Percentiles rank a stretch among this genome's conserved stretches.
Conservation (phyloP, 805 yeast species). For the Ascoidea asiatica region DNA sequence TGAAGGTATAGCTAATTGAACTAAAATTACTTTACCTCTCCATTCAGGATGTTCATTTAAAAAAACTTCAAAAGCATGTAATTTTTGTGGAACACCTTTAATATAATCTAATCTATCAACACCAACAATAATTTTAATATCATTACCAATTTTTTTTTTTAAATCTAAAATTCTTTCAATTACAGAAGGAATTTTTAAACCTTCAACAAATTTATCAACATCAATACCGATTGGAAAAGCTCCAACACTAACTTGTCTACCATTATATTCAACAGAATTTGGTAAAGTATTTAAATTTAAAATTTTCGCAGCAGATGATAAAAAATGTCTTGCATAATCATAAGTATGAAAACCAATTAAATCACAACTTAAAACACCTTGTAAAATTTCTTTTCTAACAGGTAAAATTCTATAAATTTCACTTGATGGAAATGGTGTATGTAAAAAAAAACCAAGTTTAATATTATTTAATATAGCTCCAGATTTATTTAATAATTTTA, state of each 20-base stretch:
- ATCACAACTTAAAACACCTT: conserved; percentile 89
- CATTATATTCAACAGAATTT: conserved; percentile 71
- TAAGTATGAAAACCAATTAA: conserved; percentile 98
- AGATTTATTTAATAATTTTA: conserved; percentile 22
- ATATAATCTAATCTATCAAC: conserved; percentile 94
- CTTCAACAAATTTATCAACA: conserved; percentile 78
- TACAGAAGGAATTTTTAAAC: conserved; percentile 51
- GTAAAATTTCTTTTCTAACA: conserved; percentile 81
- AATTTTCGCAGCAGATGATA: conserved; percentile 78
- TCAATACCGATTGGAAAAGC: conserved; percentile 99
- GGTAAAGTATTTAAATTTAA: conserved; percentile 77
- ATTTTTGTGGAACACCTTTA: conserved; percentile 95
- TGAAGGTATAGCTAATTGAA: conserved; percentile 96
- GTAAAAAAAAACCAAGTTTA: conserved; percentile 84
- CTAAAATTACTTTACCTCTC: conserved; percentile 92
- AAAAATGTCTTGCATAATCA: conserved; percentile 93
- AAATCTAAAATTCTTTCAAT: conserved; percentile 51
- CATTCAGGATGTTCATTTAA: conserved; percentile 91
- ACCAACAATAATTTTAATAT: conserved; percentile 82
- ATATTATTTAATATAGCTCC: conserved; percentile 36
- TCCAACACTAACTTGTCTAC: conserved; percentile 72
- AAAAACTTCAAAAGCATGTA: conserved; percentile 92
- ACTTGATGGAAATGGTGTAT: conserved; percentile 95
- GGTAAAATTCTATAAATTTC: conserved; percentile 95
- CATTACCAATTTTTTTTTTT: conserved; percentile 48